Percentiles rank a stretch among this genome's conserved stretches.
Evolutionary conservation across 345 rosid species (phyloP).

Genomic region (Melaleuca alternifolia): DNA sequence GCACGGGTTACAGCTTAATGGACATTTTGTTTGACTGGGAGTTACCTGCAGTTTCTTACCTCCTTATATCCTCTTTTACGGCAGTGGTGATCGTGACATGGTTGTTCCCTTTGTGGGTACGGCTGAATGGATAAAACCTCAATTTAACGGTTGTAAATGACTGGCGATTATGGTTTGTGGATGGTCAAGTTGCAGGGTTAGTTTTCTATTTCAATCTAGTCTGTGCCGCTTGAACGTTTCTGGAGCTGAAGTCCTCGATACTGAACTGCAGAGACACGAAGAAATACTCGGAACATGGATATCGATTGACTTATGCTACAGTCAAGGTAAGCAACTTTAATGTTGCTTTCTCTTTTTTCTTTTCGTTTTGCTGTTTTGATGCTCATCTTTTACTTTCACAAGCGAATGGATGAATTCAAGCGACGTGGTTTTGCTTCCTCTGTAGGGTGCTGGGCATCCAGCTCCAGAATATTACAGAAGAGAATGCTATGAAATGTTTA

Average conservation of each 20-base stretch:
- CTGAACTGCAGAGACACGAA: conserved; percentile 10
- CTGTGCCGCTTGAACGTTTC: not conserved
- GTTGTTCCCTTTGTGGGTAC: conserved; percentile 15
- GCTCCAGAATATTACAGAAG: conserved; percentile 18
- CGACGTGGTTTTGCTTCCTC: not conserved
- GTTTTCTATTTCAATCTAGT: not conserved
- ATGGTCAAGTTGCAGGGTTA: conserved; percentile 34
- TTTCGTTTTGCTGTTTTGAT: not conserved
- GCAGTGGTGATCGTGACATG: conserved; percentile 30
- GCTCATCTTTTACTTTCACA: not conserved
- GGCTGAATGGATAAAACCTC: conserved; percentile 15
- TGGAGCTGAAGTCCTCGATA: not conserved
- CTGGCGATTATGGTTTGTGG: conserved; percentile 34
- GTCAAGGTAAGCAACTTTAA: conserved; percentile 8
- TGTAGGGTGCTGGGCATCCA: conserved; percentile 27
- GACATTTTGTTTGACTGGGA: not conserved
- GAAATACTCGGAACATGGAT: conserved; percentile 9
- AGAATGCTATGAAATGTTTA: conserved; percentile 20
- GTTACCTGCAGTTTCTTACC: not conserved
- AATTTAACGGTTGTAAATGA: conserved; percentile 2
- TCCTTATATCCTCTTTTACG: not conserved
- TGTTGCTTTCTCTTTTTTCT: not conserved
- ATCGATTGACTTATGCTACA: conserved; percentile 21
- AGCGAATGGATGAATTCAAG: not conserved
- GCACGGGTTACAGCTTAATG: not conserved